Conservation (phyloP, 2,329 filamentous ascomycete genomes). For the Fusarium tuaranense region DNA sequence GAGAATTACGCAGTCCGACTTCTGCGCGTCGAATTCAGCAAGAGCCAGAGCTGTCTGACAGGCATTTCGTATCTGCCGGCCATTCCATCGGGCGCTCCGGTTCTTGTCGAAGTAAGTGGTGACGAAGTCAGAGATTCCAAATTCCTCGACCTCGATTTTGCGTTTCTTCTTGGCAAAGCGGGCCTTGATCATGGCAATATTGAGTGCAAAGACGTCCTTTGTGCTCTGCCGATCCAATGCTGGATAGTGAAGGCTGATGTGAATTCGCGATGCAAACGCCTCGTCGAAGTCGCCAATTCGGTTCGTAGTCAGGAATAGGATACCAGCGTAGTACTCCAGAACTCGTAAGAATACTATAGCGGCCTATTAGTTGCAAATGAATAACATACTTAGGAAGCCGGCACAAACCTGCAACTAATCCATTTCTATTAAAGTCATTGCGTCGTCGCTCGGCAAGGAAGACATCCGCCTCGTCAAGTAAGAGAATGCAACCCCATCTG, state of each 20-base stretch:
- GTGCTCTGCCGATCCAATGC: not conserved
- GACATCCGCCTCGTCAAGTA: slow-evolving; percentile 18
- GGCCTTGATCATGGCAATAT: not conserved
- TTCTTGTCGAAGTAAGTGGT: not conserved
- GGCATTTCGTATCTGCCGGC: not conserved
- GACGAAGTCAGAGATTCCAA: too few species aligned
- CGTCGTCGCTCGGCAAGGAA: slow-evolving; percentile 8
- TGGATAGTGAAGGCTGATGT: slow-evolving; percentile 1
- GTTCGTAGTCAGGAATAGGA: not conserved
- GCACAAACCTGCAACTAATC: slow-evolving; percentile 16
- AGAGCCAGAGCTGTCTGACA: not conserved
- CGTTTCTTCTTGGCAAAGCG: not conserved
- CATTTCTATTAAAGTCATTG: slow-evolving; percentile 17
- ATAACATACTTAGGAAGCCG: too few species aligned
- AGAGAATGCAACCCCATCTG: slow-evolving; percentile 18
- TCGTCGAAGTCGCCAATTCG: not conserved
- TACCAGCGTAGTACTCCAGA: not conserved
- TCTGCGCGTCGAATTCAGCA: not conserved
- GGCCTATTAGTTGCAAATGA: rapidly evolving
- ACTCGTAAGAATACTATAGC: not conserved
- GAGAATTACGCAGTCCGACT: not conserved
- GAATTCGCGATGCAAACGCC: not conserved
- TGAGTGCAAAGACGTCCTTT: not conserved
- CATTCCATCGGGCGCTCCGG: not conserved
- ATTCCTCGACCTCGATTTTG: not conserved